Evolutionary conservation across 73 alveolate species (phyloP).

Genomic region (Stentor roeselii): DNA sequence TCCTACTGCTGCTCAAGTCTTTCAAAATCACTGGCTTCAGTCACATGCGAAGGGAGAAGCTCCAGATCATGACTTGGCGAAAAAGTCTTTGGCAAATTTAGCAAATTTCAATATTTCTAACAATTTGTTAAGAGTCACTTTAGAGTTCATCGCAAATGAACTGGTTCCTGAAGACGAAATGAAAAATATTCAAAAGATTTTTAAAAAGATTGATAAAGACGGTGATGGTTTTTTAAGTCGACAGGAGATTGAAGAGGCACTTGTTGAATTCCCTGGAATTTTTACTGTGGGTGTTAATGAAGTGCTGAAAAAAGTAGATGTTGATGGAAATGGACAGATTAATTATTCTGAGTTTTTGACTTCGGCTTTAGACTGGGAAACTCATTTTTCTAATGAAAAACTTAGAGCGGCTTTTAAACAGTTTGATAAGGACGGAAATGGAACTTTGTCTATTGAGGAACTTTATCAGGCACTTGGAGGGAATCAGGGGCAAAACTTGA

Average conservation of each 20-base stretch:
- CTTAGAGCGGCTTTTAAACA: conserved; percentile 36
- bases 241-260: conserved; percentile 38
- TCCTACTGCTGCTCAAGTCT: conserved; percentile 47
- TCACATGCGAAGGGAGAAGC: background rate
- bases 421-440: conserved; percentile 57
- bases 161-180: conserved; percentile 47
- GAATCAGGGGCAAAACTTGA: conserved; percentile 34
- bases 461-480: conserved; percentile 42
- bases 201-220: conserved; percentile 35
- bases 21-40: conserved; percentile 40
- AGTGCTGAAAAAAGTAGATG: conserved; percentile 36
- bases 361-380: conserved; percentile 41
- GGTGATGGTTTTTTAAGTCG: conserved; percentile 51
- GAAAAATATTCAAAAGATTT: conserved; percentile 32
- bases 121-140: conserved; percentile 47
- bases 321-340: conserved; percentile 43
- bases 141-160: conserved; percentile 53
- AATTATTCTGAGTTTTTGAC: conserved; percentile 49
- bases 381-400: conserved; percentile 22
- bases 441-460: conserved; percentile 38
- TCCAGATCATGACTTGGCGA: conserved; percentile 19
- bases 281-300: conserved; percentile 42
- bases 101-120: conserved; percentile 34
- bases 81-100: conserved; percentile 30
- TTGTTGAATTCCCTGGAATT: background rate